Evolutionary conservation across 2,329 filamentous ascomycete species (phyloP), one percentile per base, ranked within the genome.

Genomic region (Colletotrichum spinosum): DNA sequence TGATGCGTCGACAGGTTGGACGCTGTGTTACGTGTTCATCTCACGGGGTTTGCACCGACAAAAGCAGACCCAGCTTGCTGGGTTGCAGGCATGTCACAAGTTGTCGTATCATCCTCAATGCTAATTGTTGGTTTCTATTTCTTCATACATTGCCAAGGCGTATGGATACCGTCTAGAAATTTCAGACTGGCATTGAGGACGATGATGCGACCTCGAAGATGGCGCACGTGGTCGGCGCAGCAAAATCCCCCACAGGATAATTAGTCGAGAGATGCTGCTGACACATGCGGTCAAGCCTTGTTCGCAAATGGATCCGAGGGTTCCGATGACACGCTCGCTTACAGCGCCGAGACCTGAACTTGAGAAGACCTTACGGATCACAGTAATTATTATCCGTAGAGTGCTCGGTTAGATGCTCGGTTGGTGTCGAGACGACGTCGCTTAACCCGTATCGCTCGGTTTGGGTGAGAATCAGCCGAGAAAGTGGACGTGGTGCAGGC

Each of bases 371-470:
- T 4, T 25, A 25, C 25, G 25, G 25, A 25, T 25, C 4, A 25
- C 25, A 25, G 25, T 25, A 25, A 25, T 25, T 25, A 25, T 25
- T 25, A 25, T 25, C 25, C 25, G 25, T 25, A 25, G 25, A 25
- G 4, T 25, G 4, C 33, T 66, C 63, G 63, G 44, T 45, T 61
- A 33, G 57, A 25, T 9, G 48, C 25, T 62, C 52, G 61, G 51
- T 35, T 38, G 46, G 46, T 41, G 25, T 6, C 15, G 39, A n/a
- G 35, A 35, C 38, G 46, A 15, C 52, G 63, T 66, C 63, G 63
- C 58, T 66, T 63, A 66, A 13, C 63, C 39, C 63, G 63, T 66
- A 48, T 55, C 13, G 6, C 55, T 66, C 63, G 63, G 35, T 37
- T 64, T 25, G 49, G 12, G 7, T 33, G 25, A 9, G 35, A 35